A percentile compares a stretch with the other conserved stretches of the same genome.
These are phyloP conservation scores for Lactarius hengduanensis DNA, from an alignment of 768 basidiomycete species.

Conservation along the genomic window DNA sequence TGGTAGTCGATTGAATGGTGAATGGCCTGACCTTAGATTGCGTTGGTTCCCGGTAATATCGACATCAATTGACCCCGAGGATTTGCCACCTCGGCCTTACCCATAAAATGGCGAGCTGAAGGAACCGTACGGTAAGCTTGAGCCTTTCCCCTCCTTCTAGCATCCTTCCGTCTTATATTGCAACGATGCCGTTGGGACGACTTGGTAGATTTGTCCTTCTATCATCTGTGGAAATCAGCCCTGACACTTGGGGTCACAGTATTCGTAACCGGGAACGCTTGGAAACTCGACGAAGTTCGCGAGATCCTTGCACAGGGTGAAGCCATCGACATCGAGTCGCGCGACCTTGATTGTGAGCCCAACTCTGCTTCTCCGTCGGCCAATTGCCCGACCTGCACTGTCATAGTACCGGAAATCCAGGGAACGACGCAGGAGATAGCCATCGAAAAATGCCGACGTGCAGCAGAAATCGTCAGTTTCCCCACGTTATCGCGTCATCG, in stretches of 20 bases:
- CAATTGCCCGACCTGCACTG: neutral
- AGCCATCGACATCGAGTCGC: constrained; percentile 76
- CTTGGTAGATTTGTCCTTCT: constrained; percentile 6
- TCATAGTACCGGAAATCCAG: constrained; percentile 87
- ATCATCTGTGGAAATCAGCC: neutral
- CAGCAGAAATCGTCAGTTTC: constrained; percentile 67
- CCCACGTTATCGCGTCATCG: neutral
- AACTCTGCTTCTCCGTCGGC: neutral
- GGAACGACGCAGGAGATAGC: constrained; percentile 92
- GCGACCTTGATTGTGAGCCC: constrained; percentile 75
- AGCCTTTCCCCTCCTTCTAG: too few relatives aligned
- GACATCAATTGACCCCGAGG: neutral
- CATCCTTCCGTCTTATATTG: neutral
- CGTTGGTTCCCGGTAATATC: too few relatives aligned
- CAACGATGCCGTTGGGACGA: neutral
- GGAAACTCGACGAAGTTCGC: constrained; percentile 88
- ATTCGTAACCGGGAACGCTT: constrained; percentile 93
- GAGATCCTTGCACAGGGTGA: constrained; percentile 70
- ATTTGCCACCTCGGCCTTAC: neutral
- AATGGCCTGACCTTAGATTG: too few relatives aligned
- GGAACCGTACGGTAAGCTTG: neutral
- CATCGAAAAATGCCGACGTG: constrained; percentile 77
- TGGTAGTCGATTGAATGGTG: too few relatives aligned
- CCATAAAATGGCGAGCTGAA: neutral
- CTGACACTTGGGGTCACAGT: constrained; percentile 44